Percentiles rank a stretch among this genome's conserved stretches.
These are phyloP conservation scores for Croton laevigatus DNA, from an alignment of 441 rosid genomes.

Conservation along the genomic window DNA sequence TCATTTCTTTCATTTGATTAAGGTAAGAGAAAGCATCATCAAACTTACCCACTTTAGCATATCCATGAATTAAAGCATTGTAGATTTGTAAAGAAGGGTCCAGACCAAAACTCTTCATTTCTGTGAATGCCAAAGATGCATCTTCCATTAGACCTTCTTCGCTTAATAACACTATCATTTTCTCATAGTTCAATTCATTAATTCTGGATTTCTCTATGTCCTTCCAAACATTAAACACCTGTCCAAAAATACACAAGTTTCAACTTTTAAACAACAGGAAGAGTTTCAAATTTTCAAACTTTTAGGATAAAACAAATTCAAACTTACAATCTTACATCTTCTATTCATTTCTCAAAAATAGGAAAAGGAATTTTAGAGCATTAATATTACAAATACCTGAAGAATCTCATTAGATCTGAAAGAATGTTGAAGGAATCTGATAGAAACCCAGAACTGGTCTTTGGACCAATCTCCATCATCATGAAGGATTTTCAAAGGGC, in stretches of 20 bases:
- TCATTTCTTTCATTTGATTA: slow-evolving; percentile 44
- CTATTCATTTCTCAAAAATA: background rate
- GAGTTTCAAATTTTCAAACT: background rate
- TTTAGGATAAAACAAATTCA: too few species aligned
- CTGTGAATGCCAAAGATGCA: slow-evolving; percentile 41
- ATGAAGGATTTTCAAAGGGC: slow-evolving; percentile 52
- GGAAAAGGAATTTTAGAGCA: background rate
- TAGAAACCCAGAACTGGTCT: slow-evolving; percentile 55
- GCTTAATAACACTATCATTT: slow-evolving; percentile 46
- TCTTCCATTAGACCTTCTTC: slow-evolving; percentile 47
- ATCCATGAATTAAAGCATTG: slow-evolving; percentile 56
- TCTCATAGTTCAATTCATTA: slow-evolving; percentile 52
- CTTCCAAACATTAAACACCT: slow-evolving; percentile 75
- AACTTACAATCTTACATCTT: too few species aligned
- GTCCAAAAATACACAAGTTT: slow-evolving; percentile 19
- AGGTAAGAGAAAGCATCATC: slow-evolving; percentile 47
- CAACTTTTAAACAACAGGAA: background rate
- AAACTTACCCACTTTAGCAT: slow-evolving; percentile 45
- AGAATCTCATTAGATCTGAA: slow-evolving; percentile 47
- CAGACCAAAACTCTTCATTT: slow-evolving; percentile 46
- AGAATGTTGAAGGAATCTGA: slow-evolving; percentile 49
- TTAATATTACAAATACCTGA: slow-evolving; percentile 36
- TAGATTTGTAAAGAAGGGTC: slow-evolving; percentile 45
- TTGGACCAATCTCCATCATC: slow-evolving; percentile 68
- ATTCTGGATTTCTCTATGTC: slow-evolving; percentile 39